These are phyloP conservation scores for Claviceps sorghi DNA, from an alignment of 2,329 filamentous ascomycete genomes.

Conservation along the genomic window DNA sequence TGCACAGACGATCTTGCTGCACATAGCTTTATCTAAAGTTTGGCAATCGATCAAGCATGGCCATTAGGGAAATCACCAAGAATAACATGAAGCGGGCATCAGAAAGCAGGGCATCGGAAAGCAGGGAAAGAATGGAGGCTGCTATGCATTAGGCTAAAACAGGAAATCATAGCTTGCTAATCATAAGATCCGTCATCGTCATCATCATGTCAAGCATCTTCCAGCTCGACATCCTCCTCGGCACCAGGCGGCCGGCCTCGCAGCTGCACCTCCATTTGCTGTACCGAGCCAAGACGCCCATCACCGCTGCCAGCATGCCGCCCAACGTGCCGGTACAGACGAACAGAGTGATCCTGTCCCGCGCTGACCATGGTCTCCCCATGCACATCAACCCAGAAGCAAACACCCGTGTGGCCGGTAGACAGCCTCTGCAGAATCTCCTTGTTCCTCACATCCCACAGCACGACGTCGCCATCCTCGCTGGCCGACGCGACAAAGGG, in stretches of 20 bases:
- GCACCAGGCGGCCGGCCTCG: constrained; percentile 2
- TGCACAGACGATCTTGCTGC: neutral
- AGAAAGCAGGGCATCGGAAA: neutral
- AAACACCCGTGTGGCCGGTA: constrained; percentile 37
- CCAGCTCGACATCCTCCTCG: constrained; percentile 4
- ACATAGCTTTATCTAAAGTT: neutral
- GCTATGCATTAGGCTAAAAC: neutral
- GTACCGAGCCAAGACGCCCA: neutral
- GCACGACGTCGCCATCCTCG: constrained; percentile 70
- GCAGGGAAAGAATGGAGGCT: neutral
- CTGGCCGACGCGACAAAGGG: constrained; percentile 68
- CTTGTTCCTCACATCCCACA: constrained; percentile 87
- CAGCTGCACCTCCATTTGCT: constrained; percentile 1
- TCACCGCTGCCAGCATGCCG: neutral
- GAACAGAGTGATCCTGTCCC: constrained; percentile 39
- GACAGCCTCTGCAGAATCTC: constrained; percentile 55
- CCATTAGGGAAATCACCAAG: neutral
- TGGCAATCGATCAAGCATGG: neutral
- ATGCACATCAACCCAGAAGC: constrained; percentile 51
- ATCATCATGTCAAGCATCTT: constrained; percentile 3
- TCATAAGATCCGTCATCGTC: neutral
- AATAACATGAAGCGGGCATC: neutral
- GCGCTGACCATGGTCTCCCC: constrained; percentile 42
- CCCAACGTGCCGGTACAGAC: constrained; percentile 29
- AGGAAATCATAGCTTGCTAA: neutral